These are phyloP conservation scores for Perkinsus olseni DNA, from an alignment of 169 alveolate genomes.

Conservation along the genomic window DNA sequence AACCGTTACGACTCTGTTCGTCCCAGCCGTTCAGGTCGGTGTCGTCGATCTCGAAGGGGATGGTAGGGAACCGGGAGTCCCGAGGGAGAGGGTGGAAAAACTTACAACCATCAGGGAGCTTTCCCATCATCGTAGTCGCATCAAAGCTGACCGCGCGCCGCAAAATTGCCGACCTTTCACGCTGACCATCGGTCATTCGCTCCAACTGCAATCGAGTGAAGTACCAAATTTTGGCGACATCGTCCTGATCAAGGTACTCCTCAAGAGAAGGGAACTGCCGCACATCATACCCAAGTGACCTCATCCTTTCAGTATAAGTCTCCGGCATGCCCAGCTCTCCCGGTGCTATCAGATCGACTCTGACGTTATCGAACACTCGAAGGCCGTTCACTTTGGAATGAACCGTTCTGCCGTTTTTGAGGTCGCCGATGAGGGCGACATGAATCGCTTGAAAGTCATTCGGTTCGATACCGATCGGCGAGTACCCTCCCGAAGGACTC, in stretches of 20 bases:
- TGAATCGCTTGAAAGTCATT: constrained; percentile 29
- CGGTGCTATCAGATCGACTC: constrained; percentile 32
- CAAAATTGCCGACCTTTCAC: background rate
- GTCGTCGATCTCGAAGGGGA: background rate
- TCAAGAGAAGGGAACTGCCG: background rate
- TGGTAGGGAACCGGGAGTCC: background rate
- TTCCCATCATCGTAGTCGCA: background rate
- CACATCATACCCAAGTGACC: background rate
- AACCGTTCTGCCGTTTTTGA: constrained; percentile 63
- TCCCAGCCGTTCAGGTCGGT: constrained; percentile 1
- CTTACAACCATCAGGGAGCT: background rate
- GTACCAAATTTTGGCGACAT: constrained; percentile 28
- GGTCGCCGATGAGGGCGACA: constrained; percentile 62
- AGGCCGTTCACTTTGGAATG: constrained; percentile 44
- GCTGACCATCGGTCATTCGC: constrained; percentile 29
- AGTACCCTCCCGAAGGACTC: background rate
- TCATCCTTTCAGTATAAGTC: background rate
- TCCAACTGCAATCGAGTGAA: constrained; percentile 32
- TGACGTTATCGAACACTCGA: constrained; percentile 22
- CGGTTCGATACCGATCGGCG: constrained; percentile 4
- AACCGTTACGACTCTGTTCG: background rate
- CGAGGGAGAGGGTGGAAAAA: constrained; percentile 5
- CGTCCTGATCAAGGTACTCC: background rate
- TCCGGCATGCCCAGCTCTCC: constrained; percentile 19
- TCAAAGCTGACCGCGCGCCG: background rate